A percentile compares a stretch with the other conserved stretches of the same genome.
phyloP scores from a whole-genome alignment of 305 asterid genomes.

The Nicotiana rustica region DNA sequence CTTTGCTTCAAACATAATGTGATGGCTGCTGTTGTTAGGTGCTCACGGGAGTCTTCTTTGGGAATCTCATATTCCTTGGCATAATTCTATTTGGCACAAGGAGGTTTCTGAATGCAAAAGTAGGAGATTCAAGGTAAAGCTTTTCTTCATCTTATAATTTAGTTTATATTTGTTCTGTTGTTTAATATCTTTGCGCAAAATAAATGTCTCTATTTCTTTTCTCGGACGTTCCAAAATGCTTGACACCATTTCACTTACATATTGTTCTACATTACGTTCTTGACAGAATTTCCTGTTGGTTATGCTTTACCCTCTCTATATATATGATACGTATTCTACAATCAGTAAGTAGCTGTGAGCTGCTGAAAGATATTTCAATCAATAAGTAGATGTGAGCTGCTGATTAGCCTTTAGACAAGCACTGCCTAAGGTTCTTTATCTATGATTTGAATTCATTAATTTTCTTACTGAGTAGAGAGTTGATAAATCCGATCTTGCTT shows the following conservation, averaged over 20 bases:
- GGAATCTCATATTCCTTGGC: constrained; percentile 59
- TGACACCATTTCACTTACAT: neutral
- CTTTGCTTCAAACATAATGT: neutral
- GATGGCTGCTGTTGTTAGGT: constrained; percentile 52
- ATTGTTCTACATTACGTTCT: neutral
- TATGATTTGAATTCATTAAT: neutral
- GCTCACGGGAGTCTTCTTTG: constrained; percentile 59
- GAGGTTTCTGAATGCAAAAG: constrained; percentile 55
- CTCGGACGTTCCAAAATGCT: neutral
- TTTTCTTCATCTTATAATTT: constrained; percentile 34
- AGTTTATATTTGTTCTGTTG: constrained; percentile 16
- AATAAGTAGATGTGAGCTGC: neutral
- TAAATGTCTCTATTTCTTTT: neutral
- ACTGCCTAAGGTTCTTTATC: neutral
- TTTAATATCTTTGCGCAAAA: neutral
- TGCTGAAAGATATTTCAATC: constrained; percentile 17
- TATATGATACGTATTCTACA: neutral
- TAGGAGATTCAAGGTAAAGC: constrained; percentile 55
- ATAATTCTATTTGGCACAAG: constrained; percentile 53
- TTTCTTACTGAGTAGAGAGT: neutral
- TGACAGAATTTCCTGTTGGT: neutral
- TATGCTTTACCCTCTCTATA: neutral
- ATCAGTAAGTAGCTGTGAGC: neutral
- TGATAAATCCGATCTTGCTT: neutral
- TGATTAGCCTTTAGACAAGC: constrained; percentile 17